Conservation (phyloP, 352 stramenopile species). For the Globisporangium viniferum region DNA sequence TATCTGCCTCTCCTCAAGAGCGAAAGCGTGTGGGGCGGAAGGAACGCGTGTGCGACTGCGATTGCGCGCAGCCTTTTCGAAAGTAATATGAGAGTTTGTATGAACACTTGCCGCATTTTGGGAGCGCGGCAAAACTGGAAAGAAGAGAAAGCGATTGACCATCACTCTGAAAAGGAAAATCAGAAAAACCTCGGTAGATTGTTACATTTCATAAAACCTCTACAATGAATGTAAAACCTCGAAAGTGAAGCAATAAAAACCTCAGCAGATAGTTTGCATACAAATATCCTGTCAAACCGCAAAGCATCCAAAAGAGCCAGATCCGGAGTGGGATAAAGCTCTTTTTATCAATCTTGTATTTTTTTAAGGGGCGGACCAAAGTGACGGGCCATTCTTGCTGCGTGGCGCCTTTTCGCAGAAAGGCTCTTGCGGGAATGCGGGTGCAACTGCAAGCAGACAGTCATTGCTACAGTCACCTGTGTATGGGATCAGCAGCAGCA, state of each 20-base stretch:
- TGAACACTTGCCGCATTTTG: neutral
- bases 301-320: neutral
- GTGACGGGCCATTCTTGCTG: neutral
- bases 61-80: constrained; percentile 9
- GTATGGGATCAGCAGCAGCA: neutral
- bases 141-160: neutral
- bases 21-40: constrained; percentile 4
- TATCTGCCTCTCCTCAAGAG: neutral
- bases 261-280: neutral
- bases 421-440: neutral
- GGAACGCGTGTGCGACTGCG: constrained; percentile 8
- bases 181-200: neutral
- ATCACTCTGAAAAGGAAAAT: constrained; percentile 12
- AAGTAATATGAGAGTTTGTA: constrained; percentile 12
- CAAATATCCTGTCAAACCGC: neutral
- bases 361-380: neutral
- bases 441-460: neutral
- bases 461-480: neutral
- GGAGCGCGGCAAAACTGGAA: neutral
- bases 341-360: neutral
- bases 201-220: neutral
- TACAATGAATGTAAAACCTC: constrained; percentile 1
- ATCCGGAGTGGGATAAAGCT: neutral
- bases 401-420: neutral
- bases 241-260: neutral